These are phyloP conservation scores for Ustilago nuda DNA, from an alignment of 1,284 basidiomycete genomes.

Conservation along the genomic window DNA sequence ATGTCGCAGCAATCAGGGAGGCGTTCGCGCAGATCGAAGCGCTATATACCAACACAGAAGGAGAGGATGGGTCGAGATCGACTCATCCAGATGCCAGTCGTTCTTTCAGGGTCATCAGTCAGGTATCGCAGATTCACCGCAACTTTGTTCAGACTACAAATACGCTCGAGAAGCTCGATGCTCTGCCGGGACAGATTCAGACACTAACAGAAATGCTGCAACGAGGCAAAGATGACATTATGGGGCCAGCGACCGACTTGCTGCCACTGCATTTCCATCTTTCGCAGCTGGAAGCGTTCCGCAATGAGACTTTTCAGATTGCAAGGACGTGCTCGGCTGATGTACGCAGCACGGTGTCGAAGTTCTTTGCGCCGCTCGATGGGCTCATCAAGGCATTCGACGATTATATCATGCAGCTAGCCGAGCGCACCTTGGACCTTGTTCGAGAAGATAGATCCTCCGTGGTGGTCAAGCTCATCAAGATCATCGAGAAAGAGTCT, in stretches of 20 bases:
- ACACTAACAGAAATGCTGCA: constrained; percentile 82
- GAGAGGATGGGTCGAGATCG: constrained; percentile 25
- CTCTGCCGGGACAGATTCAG: constrained; percentile 87
- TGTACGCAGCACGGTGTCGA: constrained; percentile 77
- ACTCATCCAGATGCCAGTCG: constrained; percentile 43
- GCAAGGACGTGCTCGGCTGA: constrained; percentile 75
- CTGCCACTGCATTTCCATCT: constrained; percentile 91
- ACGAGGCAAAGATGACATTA: constrained; percentile 77
- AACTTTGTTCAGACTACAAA: constrained; percentile 95
- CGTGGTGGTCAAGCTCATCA: constrained; percentile 89
- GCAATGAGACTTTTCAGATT: constrained; percentile 74
- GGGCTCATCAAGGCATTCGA: constrained; percentile 86
- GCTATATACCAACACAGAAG: constrained; percentile 69
- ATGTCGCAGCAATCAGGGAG: constrained; percentile 88
- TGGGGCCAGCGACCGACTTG: constrained; percentile 86
- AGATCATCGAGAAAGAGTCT: constrained; percentile 93
- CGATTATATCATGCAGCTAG: constrained; percentile 83
- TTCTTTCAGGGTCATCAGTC: constrained; percentile 62
- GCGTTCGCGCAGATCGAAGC: constrained; percentile 90
- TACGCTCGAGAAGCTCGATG: constrained; percentile 90
- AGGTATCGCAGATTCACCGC: constrained; percentile 92
- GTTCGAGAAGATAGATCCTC: constrained; percentile 79
- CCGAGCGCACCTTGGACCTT: constrained; percentile 81
- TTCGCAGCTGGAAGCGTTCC: constrained; percentile 87
- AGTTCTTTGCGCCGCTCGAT: constrained; percentile 90